A percentile compares a stretch with the other conserved stretches of the same genome.
These are phyloP conservation scores for Daedalea quercina DNA, from an alignment of 768 basidiomycete species.

Conservation along the genomic window DNA sequence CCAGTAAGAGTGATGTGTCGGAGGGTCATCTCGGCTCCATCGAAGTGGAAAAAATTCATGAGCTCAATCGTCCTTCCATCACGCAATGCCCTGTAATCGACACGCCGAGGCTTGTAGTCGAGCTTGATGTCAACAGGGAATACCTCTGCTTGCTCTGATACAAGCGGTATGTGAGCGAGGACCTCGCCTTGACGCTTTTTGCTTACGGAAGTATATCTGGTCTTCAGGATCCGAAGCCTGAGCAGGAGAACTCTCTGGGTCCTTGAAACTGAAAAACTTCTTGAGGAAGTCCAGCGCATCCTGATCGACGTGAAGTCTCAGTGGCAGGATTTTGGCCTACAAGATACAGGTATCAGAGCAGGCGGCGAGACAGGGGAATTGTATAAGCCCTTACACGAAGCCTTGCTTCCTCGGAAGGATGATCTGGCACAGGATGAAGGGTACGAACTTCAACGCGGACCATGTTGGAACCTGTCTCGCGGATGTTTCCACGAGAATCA, in stretches of 20 bases:
- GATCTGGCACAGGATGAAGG: slow-evolving; percentile 64
- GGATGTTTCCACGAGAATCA: slow-evolving; percentile 80
- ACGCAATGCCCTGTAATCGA: slow-evolving; percentile 86
- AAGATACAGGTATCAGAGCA: background rate
- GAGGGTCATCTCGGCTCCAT: slow-evolving; percentile 96
- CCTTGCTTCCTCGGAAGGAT: slow-evolving; percentile 68
- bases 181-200: background rate
- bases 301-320: slow-evolving; percentile 93
- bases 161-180: background rate
- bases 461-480: slow-evolving; percentile 93
- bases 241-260: slow-evolving; percentile 38
- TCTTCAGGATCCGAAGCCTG: slow-evolving; percentile 30
- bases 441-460: slow-evolving; percentile 75
- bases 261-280: slow-evolving; percentile 88
- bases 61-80: slow-evolving; percentile 92
- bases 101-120: slow-evolving; percentile 96
- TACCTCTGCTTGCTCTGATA: slow-evolving; percentile 92
- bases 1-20: slow-evolving; percentile 89
- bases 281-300: slow-evolving; percentile 98
- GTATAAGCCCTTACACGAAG: slow-evolving; percentile 43
- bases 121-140: slow-evolving; percentile 93
- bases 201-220: slow-evolving; percentile 72
- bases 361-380: slow-evolving; percentile 23
- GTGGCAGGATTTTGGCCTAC: slow-evolving; percentile 84
- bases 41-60: slow-evolving; percentile 99